Evolutionary conservation across 495 filamentous ascomycete genomes (phyloP).

Genomic region (Podospora didyma): DNA sequence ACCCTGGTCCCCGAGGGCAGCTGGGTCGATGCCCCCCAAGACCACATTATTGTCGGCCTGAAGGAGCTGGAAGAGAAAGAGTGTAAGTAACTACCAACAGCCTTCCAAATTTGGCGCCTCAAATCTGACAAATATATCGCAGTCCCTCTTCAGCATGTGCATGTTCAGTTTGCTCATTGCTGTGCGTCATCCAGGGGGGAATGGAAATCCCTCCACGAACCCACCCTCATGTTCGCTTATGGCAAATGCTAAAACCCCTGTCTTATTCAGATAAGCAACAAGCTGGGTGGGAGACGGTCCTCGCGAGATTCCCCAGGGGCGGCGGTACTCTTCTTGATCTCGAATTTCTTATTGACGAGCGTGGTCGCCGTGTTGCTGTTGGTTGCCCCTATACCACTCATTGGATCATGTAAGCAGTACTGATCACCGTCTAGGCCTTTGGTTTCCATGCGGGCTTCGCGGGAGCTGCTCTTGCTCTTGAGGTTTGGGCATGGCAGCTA

Average conservation of each 20-base stretch:
- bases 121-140: not conserved
- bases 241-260: not conserved
- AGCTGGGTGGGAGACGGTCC: slow-evolving; percentile 75
- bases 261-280: slow-evolving; percentile 76
- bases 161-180: slow-evolving; percentile 76
- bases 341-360: slow-evolving; percentile 82
- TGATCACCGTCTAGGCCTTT: slow-evolving; percentile 22
- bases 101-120: too few relatives aligned
- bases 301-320: slow-evolving; percentile 77
- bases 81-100: slow-evolving; percentile 40
- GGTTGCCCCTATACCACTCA: slow-evolving; percentile 4
- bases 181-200: slow-evolving; percentile 17
- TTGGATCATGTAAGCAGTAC: too few relatives aligned
- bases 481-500: slow-evolving; percentile 88
- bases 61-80: slow-evolving; percentile 92
- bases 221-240: not conserved
- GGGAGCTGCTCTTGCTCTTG: slow-evolving; percentile 75
- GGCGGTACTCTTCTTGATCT: slow-evolving; percentile 83
- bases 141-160: slow-evolving; percentile 80
- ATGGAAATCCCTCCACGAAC: not conserved
- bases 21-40: slow-evolving; percentile 70
- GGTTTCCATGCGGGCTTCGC: slow-evolving; percentile 81
- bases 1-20: slow-evolving; percentile 76
- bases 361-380: slow-evolving; percentile 72
- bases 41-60: slow-evolving; percentile 83